Evolutionary conservation across 2,329 filamentous ascomycete species (phyloP).

Genomic region (Myrmaecium sp.): DNA sequence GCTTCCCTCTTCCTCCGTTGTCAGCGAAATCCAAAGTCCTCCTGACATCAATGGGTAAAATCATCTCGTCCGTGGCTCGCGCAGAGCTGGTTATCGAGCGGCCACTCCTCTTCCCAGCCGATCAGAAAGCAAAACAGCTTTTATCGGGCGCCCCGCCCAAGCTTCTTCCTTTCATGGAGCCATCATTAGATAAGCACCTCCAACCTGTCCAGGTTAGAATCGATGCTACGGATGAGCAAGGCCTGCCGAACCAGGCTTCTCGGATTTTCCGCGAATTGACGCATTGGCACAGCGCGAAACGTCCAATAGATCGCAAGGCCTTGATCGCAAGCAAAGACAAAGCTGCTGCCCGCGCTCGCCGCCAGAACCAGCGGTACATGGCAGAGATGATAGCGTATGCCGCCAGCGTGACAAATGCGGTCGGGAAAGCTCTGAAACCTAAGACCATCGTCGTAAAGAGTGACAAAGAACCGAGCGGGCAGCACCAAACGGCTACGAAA

Average conservation of each 20-base stretch:
- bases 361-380: constrained; percentile 47
- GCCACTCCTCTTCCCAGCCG: no score
- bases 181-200: constrained; percentile 31
- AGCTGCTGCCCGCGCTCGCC: constrained; percentile 21
- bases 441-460: constrained; percentile 40
- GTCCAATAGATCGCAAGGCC: constrained; percentile 27
- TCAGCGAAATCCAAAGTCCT: no score
- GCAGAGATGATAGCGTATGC: constrained; percentile 52
- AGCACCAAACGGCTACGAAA: constrained; percentile 1
- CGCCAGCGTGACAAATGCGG: constrained; percentile 48
- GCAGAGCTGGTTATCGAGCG: no score
- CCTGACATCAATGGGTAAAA: no score
- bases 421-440: constrained; percentile 45
- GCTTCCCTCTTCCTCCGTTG: no score
- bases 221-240: constrained; percentile 16
- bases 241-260: constrained; percentile 11
- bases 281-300: constrained; percentile 48
- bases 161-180: constrained; percentile 30
- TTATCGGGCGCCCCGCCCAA: no score
- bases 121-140: no score
- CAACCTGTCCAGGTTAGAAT: constrained; percentile 24
- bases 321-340: constrained; percentile 15
- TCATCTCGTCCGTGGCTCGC: no score
- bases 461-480: constrained; percentile 1
- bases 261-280: constrained; percentile 31